Conservation (phyloP, 2,329 filamentous ascomycete species). For the Cercospora janseana region DNA sequence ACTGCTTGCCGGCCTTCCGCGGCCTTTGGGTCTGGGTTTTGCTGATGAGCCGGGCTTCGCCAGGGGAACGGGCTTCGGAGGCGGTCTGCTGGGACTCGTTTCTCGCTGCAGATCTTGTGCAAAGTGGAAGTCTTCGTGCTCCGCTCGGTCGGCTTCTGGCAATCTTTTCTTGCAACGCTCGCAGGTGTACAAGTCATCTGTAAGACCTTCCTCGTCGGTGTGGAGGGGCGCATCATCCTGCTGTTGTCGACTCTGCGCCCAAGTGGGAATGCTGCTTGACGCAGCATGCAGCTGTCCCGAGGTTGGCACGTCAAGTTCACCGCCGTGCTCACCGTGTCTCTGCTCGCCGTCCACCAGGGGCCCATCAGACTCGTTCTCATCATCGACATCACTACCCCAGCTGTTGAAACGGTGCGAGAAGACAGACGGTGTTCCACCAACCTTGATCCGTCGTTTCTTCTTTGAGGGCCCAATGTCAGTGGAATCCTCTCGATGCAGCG, state of each 20-base stretch:
- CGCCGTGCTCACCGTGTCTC: conserved; percentile 9
- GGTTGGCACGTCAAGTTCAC: conserved; percentile 7
- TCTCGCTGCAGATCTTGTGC: conserved; percentile 78
- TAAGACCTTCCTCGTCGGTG: background rate
- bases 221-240: background rate
- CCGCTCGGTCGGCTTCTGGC: conserved; percentile 59
- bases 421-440: conserved; percentile 39
- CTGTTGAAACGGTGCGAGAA: conserved; percentile 33
- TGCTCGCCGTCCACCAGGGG: conserved; percentile 13
- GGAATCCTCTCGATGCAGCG: conserved; percentile 26
- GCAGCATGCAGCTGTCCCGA: conserved; percentile 12
- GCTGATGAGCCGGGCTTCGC: conserved; percentile 27
- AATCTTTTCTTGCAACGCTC: conserved; percentile 63
- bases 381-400: conserved; percentile 22
- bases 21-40: conserved; percentile 28
- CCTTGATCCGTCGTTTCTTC: conserved; percentile 41
- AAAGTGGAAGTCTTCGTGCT: conserved; percentile 92
- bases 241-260: conserved; percentile 15
- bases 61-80: conserved; percentile 24
- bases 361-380: conserved; percentile 6
- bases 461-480: conserved; percentile 29
- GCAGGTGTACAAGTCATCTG: conserved; percentile 53
- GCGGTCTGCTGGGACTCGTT: conserved; percentile 35
- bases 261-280: conserved; percentile 7
- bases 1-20: conserved; percentile 40